phyloP scores from a whole-genome alignment of 805 yeast species.

The Hanseniaspora nectarophila region DNA sequence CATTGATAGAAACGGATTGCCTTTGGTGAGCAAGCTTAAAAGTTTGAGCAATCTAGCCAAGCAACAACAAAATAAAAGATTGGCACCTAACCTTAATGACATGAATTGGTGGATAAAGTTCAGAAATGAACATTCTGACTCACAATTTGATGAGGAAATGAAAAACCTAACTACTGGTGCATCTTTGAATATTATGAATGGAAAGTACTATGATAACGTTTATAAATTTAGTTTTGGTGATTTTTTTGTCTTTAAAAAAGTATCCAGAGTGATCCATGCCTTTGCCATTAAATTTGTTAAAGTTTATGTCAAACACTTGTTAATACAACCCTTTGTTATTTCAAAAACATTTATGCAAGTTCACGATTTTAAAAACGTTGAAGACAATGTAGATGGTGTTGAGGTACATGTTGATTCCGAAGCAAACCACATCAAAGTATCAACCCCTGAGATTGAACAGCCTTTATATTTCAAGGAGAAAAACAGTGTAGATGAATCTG shows the following conservation, averaged over 20 bases:
- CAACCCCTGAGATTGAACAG: not conserved
- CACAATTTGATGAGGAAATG: not conserved
- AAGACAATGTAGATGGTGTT: constrained; percentile 15
- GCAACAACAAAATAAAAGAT: constrained; percentile 7
- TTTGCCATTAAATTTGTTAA: constrained; percentile 50
- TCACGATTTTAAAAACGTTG: constrained; percentile 41
- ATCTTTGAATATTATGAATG: not conserved
- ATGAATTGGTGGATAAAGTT: constrained; percentile 13
- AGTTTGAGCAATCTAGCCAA: constrained; percentile 24
- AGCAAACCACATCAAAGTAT: not conserved
- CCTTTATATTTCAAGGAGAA: constrained; percentile 8
- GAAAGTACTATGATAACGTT: constrained; percentile 30
- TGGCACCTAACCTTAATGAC: not conserved
- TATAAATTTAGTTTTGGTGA: constrained; percentile 35
- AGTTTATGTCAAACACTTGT: constrained; percentile 54
- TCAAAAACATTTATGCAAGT: constrained; percentile 68
- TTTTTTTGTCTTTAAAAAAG: constrained; percentile 47
- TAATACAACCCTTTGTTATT: constrained; percentile 83
- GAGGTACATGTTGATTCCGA: constrained; percentile 20
- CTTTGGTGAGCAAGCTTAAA: constrained; percentile 31
- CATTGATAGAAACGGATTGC: constrained; percentile 35
- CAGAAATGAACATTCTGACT: not conserved
- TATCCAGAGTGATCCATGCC: constrained; percentile 45
- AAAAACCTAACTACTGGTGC: not conserved
- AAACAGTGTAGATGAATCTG: constrained; percentile 21